Evolutionary conservation across 2,329 filamentous ascomycete species (phyloP), one percentile per base, ranked within the genome.

Genomic region (Xylariomycetidae sp.): DNA sequence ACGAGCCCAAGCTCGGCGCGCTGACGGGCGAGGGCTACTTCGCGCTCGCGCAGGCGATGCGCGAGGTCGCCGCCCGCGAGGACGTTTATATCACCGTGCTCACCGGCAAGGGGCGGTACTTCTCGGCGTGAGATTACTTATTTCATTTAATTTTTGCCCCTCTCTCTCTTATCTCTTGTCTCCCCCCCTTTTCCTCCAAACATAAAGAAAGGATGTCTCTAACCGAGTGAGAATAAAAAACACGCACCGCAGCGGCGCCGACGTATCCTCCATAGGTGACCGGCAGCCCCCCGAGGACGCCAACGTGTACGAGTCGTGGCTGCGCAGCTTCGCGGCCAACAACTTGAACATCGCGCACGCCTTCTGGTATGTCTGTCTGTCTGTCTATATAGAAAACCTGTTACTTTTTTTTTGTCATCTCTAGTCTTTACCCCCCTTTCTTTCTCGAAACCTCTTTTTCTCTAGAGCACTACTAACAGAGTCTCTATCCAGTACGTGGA

Each of bases 321-420:
- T 94, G 22, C 70, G 74, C 32, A 67, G 58, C 54, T 94, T 97
- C 62, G 83, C 87, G 9, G 70, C 82, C 47, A 83, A 85, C 70
- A 97, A 97, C 70, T 76, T 96, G 36, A 85, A 94, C 71, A 76
- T 87, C 51, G 92, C 89, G 3, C 82, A 87, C 50, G 82, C 88
- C 49, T 95, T 97, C 68, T 89, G n/a, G n/a, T n/a, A n/a, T n/a
- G n/a, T n/a, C n/a, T n/a, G n/a, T n/a, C n/a, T n/a, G n/a, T n/a
- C n/a, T n/a, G n/a, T n/a, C n/a, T n/a, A n/a, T n/a, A n/a, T n/a
- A n/a, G n/a, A n/a, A n/a, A n/a, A n/a, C n/a, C n/a, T n/a, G n/a
- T n/a, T n/a, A n/a, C n/a, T n/a, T n/a, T n/a, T n/a, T n/a, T n/a
- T n/a, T n/a, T n/a, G n/a, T n/a, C n/a, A n/a, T n/a, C n/a, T n/a